These are phyloP conservation scores for Paspalum vaginatum DNA, from an alignment of 176 grass and related monocot species.

Conservation along the genomic window DNA sequence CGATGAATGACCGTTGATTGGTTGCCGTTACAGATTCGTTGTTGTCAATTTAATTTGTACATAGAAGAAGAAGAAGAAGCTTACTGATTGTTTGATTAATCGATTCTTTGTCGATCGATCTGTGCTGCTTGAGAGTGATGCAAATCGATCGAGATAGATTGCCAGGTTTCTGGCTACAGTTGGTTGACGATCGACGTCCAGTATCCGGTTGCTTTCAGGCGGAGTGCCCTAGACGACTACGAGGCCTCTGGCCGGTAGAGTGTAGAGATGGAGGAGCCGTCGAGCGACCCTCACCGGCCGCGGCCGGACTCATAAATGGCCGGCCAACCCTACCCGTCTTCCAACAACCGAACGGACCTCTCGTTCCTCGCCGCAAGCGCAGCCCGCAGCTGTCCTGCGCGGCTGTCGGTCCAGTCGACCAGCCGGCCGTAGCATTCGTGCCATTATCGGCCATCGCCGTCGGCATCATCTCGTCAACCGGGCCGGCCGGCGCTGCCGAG, in stretches of 20 bases:
- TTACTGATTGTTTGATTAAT: neutral
- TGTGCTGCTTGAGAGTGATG: no score
- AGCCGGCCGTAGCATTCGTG: neutral
- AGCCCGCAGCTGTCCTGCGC: neutral
- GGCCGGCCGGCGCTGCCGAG: neutral
- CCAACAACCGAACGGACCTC: neutral
- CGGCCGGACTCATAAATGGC: constrained; percentile 21
- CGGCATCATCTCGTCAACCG: neutral
- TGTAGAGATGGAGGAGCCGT: neutral
- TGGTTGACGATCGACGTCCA: no score
- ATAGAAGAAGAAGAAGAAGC: constrained; percentile 9
- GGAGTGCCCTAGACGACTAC: neutral
- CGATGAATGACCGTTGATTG: neutral
- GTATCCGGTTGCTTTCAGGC: neutral
- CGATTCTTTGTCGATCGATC: constrained; percentile 11
- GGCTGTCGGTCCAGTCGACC: neutral
- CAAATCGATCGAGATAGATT: no score
- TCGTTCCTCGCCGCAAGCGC: neutral
- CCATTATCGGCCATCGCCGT: constrained; percentile 14
- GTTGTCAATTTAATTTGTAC: constrained; percentile 11
- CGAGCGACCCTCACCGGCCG: neutral
- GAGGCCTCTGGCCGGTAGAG: neutral
- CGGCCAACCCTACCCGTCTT: neutral
- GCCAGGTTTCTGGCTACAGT: no score
- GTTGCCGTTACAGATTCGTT: neutral